Conservation (phyloP, 495 filamentous ascomycete genomes). For the Xylaria intraflava region DNA sequence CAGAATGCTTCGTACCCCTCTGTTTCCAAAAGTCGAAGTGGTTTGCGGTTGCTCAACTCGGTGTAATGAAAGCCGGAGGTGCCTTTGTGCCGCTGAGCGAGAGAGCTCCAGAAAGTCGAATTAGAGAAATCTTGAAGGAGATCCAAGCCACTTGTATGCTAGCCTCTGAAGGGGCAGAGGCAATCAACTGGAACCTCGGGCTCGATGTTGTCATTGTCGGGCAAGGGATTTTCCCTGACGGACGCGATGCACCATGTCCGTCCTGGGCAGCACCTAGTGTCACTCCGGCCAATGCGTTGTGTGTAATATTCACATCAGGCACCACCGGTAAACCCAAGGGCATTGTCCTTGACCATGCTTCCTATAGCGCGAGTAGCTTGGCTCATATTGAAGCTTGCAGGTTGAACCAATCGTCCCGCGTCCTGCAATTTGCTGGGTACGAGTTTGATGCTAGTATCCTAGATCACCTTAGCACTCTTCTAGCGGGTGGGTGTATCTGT, state of each 20-base stretch:
- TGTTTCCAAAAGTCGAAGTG: slow-evolving; percentile 43
- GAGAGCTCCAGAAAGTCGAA: neutral
- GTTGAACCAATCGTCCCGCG: neutral
- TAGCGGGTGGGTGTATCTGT: neutral
- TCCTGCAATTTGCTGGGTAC: neutral
- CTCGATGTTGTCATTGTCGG: neutral
- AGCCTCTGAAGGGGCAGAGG: neutral
- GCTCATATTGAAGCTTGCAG: neutral
- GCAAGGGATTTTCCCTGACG: neutral
- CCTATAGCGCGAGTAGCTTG: neutral
- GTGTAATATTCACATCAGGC: neutral
- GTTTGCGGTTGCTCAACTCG: slow-evolving; percentile 37
- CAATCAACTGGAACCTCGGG: neutral
- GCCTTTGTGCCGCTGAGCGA: slow-evolving; percentile 47
- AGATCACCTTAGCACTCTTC: neutral
- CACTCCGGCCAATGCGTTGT: slow-evolving; percentile 7
- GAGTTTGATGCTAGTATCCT: neutral
- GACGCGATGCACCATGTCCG: too few species aligned
- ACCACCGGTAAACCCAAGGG: slow-evolving; percentile 1
- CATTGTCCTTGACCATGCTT: neutral
- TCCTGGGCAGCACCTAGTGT: neutral
- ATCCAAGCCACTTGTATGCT: neutral
- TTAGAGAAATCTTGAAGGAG: neutral
- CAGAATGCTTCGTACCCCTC: slow-evolving; percentile 5
- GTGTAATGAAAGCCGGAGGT: slow-evolving; percentile 39